These are phyloP conservation scores for Pseudoneurospora amorphoporcata DNA, from an alignment of 495 filamentous ascomycete genomes.

Conservation along the genomic window DNA sequence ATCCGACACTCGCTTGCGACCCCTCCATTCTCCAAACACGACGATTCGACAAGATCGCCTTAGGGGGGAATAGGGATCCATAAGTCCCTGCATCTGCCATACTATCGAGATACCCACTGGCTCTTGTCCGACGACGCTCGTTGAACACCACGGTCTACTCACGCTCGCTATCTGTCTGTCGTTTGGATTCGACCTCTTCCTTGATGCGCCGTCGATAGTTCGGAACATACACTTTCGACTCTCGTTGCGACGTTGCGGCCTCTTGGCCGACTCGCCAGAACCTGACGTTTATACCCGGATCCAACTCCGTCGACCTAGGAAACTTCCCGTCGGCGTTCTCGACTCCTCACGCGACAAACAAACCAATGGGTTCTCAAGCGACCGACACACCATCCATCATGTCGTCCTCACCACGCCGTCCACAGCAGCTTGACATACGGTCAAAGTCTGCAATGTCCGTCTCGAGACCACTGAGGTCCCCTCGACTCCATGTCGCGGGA, in stretches of 20 bases:
- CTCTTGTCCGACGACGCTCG: neutral
- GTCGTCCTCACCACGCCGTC: constrained; percentile 42
- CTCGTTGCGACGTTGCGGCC: constrained; percentile 2
- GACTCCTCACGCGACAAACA: neutral
- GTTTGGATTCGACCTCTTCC: constrained; percentile 23
- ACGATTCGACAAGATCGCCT: neutral
- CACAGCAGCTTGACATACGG: constrained; percentile 51
- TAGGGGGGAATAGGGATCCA: neutral
- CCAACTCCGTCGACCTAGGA: neutral
- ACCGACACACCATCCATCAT: constrained; percentile 4
- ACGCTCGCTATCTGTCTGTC: neutral
- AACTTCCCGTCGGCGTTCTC: neutral
- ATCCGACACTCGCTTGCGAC: constrained; percentile 6
- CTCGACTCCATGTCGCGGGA: constrained; percentile 68
- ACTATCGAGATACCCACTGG: constrained; percentile 12
- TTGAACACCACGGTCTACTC: neutral
- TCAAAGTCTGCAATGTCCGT: constrained; percentile 53
- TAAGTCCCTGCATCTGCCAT: neutral
- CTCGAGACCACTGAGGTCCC: constrained; percentile 49
- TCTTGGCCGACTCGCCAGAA: neutral
- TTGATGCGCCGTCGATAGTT: constrained; percentile 21
- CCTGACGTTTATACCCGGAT: neutral
- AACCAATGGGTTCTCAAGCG: constrained; percentile 1
- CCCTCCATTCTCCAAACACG: neutral
- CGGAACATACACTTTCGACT: neutral